Percentiles rank a stretch among this genome's conserved stretches.
phyloP scores from a whole-genome alignment of 306 rosid genomes.

The Cyclanthera cordifolia region DNA sequence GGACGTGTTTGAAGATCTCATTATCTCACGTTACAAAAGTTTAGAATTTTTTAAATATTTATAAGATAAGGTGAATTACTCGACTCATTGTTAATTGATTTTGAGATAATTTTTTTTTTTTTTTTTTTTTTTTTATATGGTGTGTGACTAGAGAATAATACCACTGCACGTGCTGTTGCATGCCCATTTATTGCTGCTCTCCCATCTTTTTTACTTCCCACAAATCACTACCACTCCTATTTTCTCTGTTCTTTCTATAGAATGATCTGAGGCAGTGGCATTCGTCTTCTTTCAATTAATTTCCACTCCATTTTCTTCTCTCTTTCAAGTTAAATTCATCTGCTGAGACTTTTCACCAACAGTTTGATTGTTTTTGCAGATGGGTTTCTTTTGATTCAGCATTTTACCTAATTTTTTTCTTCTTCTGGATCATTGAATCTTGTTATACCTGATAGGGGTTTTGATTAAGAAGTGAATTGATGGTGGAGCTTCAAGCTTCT shows the following conservation, averaged over 20 bases:
- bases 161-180: constrained; percentile 7
- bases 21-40: too few relatives aligned
- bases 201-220: neutral
- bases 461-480: constrained; percentile 8
- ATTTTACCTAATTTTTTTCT: neutral
- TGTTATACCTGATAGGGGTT: neutral
- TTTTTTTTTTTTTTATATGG: too few relatives aligned
- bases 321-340: neutral
- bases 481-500: constrained; percentile 60
- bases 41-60: too few relatives aligned
- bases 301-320: neutral
- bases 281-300: neutral
- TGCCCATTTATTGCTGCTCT: neutral
- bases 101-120: too few relatives aligned
- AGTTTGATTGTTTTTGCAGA: neutral
- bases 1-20: too few relatives aligned
- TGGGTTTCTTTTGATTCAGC: constrained; percentile 10
- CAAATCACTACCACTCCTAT: neutral
- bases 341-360: neutral
- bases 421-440: neutral
- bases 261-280: neutral
- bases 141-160: neutral
- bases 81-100: too few relatives aligned
- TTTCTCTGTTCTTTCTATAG: neutral
- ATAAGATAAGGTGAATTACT: too few relatives aligned